Conservation (phyloP, 176 grass and related monocot genomes). For the Musa beccarii region DNA sequence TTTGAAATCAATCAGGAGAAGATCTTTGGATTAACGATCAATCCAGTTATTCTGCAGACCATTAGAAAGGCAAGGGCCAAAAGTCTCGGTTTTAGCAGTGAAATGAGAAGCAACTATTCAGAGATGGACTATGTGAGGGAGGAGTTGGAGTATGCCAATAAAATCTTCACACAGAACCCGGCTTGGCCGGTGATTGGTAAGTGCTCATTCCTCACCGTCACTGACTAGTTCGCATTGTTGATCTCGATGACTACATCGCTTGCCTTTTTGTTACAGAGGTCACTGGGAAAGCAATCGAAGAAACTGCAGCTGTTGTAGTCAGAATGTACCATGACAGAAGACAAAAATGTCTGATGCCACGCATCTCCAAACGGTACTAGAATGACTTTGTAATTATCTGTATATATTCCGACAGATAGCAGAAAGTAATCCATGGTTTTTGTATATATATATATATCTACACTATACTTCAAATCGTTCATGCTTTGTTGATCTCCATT, state of each 20-base stretch:
- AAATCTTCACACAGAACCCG: slow-evolving; percentile 60
- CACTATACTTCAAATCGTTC: neutral
- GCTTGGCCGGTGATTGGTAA: slow-evolving; percentile 89
- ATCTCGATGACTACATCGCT: slow-evolving; percentile 9
- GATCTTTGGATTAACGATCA: slow-evolving; percentile 85
- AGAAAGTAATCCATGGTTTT: no score
- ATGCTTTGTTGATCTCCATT: neutral
- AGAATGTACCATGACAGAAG: slow-evolving; percentile 82
- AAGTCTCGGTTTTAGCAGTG: slow-evolving; percentile 57
- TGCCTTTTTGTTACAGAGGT: slow-evolving; percentile 48
- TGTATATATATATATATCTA: neutral
- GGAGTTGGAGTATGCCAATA: slow-evolving; percentile 59
- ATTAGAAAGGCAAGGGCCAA: slow-evolving; percentile 88
- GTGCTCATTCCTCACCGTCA: slow-evolving; percentile 7
- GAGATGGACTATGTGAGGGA: slow-evolving; percentile 81
- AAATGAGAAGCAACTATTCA: slow-evolving; percentile 64
- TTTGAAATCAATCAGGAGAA: slow-evolving; percentile 70
- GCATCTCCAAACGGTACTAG: slow-evolving; percentile 92
- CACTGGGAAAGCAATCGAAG: slow-evolving; percentile 95
- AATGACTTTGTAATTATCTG: neutral
- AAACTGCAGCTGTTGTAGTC: slow-evolving; percentile 84
- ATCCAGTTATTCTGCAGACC: slow-evolving; percentile 61
- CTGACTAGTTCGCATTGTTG: slow-evolving; percentile 16
- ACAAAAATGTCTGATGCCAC: slow-evolving; percentile 73
- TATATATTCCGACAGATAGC: neutral